These are phyloP conservation scores for Pseudogymnoascus sp. DNA, from an alignment of 2,329 filamentous ascomycete genomes.

Conservation along the genomic window DNA sequence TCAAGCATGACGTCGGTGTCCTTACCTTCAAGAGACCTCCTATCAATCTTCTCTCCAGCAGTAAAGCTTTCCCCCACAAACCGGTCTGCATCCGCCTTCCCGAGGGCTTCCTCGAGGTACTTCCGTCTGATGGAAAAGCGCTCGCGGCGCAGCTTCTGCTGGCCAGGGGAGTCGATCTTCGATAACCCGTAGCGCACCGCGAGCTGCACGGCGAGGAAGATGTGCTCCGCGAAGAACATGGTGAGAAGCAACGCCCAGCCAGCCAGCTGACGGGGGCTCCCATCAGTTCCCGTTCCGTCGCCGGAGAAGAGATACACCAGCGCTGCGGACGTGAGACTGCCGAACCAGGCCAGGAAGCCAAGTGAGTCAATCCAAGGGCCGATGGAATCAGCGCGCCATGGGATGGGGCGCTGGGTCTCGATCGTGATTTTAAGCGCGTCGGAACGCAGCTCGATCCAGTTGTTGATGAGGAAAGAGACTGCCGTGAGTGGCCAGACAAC, in stretches of 20 bases:
- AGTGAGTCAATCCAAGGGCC: slow-evolving; percentile 84
- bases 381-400: slow-evolving; percentile 85
- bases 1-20: slow-evolving; percentile 17
- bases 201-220: slow-evolving; percentile 72
- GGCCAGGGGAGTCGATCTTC: slow-evolving; percentile 76
- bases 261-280: slow-evolving; percentile 60
- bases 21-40: slow-evolving; percentile 53
- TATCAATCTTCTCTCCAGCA: slow-evolving; percentile 54
- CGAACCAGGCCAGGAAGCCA: slow-evolving; percentile 87
- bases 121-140: slow-evolving; percentile 60
- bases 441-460: slow-evolving; percentile 89
- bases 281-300: slow-evolving; percentile 54
- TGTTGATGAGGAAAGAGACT: slow-evolving; percentile 83
- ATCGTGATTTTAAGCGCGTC: slow-evolving; percentile 92
- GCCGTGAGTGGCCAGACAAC: slow-evolving; percentile 92
- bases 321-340: slow-evolving; percentile 77
- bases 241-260: slow-evolving; percentile 73
- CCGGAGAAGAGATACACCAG: slow-evolving; percentile 84
- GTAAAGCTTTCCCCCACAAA: slow-evolving; percentile 39
- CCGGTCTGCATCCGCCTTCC: slow-evolving; percentile 43
- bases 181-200: slow-evolving; percentile 63
- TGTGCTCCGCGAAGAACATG: slow-evolving; percentile 79
- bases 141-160: slow-evolving; percentile 77
- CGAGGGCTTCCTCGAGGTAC: slow-evolving; percentile 60
- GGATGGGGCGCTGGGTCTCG: slow-evolving; percentile 80